phyloP scores from a whole-genome alignment of 345 rosid genomes.

The Populus euphratica region DNA sequence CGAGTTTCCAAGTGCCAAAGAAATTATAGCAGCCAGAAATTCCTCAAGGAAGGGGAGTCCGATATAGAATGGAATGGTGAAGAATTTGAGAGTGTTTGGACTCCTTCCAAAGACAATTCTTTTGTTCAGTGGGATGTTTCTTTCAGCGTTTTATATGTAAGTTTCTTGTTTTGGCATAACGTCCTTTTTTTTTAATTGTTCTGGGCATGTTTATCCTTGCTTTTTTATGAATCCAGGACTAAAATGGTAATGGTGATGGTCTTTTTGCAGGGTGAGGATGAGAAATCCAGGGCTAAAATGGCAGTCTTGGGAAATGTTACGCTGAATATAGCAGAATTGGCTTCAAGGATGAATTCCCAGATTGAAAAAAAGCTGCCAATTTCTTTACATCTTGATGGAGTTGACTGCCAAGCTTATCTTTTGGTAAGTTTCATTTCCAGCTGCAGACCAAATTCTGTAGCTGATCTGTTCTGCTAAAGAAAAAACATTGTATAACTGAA shows the following conservation, averaged over 20 bases:
- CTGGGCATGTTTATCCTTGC: neutral
- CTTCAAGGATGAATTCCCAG: conserved; percentile 17
- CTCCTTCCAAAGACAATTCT: conserved; percentile 3
- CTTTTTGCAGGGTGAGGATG: conserved; percentile 21
- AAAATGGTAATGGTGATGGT: neutral
- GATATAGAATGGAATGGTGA: conserved; percentile 34
- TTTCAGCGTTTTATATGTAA: conserved; percentile 31
- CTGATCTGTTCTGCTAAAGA: no score
- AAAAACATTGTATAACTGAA: no score
- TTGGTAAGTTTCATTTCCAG: conserved; percentile 14
- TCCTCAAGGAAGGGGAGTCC: conserved; percentile 9
- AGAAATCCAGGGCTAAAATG: conserved; percentile 16
- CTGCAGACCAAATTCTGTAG: neutral
- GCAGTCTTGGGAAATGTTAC: conserved; percentile 16
- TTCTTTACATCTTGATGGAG: conserved; percentile 18
- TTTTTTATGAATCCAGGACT: neutral
- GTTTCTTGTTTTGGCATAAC: neutral
- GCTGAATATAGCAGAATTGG: conserved; percentile 33
- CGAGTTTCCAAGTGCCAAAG: conserved; percentile 11
- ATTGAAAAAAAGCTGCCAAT: conserved; percentile 24
- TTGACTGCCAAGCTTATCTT: conserved; percentile 22
- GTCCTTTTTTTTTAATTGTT: neutral
- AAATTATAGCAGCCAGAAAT: conserved; percentile 11
- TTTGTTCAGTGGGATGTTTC: conserved; percentile 31
- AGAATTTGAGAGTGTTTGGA: conserved; percentile 27